These are phyloP conservation scores for Trichopus zeylanicus DNA, from an alignment of 116 monocot species.

Conservation along the genomic window DNA sequence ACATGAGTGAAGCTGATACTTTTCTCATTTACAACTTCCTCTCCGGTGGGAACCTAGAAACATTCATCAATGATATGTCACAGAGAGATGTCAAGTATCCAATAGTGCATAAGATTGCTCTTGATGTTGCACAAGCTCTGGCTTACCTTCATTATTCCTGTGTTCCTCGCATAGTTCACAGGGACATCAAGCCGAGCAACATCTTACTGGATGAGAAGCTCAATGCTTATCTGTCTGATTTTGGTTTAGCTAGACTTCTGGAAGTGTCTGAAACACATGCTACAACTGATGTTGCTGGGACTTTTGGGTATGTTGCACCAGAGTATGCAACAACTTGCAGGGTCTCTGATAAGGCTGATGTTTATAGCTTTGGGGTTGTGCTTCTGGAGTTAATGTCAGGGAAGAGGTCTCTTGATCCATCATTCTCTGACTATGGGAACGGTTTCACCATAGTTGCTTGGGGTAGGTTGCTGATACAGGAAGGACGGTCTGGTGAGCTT, in stretches of 20 bases:
- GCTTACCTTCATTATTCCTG: constrained; percentile 58
- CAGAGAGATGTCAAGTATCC: constrained; percentile 21
- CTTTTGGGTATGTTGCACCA: constrained; percentile 63
- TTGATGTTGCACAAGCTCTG: constrained; percentile 49
- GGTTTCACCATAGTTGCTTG: constrained; percentile 60
- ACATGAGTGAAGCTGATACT: constrained; percentile 51
- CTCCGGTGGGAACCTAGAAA: constrained; percentile 50
- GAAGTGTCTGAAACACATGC: constrained; percentile 67
- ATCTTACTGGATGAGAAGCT: constrained; percentile 62
- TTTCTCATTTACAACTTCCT: constrained; percentile 64
- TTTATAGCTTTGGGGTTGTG: constrained; percentile 71
- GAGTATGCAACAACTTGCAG: constrained; percentile 68
- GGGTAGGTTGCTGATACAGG: constrained; percentile 44
- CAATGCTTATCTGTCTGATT: constrained; percentile 67
- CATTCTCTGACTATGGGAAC: constrained; percentile 48
- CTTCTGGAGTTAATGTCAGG: constrained; percentile 63
- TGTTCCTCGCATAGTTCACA: constrained; percentile 53
- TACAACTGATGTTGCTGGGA: constrained; percentile 63
- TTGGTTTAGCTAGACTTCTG: constrained; percentile 56
- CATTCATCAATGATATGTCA: constrained; percentile 43
- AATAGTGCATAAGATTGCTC: constrained; percentile 51
- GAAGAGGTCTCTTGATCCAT: constrained; percentile 67
- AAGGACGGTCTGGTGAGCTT: constrained; percentile 30
- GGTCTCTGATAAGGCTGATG: constrained; percentile 66
- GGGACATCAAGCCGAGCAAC: constrained; percentile 75